Evolutionary conservation across 139 green algal genomes (phyloP), one percentile per base, ranked within the genome.

Genomic region (Closterium sp.): DNA sequence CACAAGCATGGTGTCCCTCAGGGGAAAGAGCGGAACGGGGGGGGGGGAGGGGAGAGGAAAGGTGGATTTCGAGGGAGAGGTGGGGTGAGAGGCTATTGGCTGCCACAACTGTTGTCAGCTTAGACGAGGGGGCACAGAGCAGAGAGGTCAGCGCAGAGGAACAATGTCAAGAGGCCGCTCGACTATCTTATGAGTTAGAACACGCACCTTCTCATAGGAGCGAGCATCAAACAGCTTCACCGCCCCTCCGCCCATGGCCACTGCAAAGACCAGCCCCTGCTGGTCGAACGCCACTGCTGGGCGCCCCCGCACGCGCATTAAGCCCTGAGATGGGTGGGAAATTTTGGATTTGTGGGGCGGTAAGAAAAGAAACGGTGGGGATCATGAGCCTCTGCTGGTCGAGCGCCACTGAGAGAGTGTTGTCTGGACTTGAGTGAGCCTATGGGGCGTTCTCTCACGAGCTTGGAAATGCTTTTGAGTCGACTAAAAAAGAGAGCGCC

Each of bases 251-350:
- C 87, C 95, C 0, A 95, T 94, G 1, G 94, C 97, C 36, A 98
- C 96, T 66, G 38, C 12, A 92, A 98, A 98, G 25, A 99, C 96
- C 10, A 98, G 95, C 1, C 97, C 97, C 94, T 98, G 97, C 69
- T 90, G 25, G 43, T 95, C 93, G 88, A 89, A 95, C 33, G 93
- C 84, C 83, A 90, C 92, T 7, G 31, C 84, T 81, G 89, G 87
- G 30, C 83, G 25, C 33, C 86, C 86, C 6, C 86, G 32, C 23
- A 94, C 55, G 43, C 55, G 33, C 69, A 95, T 89, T 32, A 88
- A 31, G 90, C 95, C 93, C 96, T 96, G 90, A 97, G 81, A 85
- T 1, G n/a, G 12, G 81, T 34, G 30, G 30, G 81, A 32, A 86
- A 66, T 1, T 8, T 5, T 66, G 38, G 4, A 55, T 12, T 6